Conservation (phyloP, 345 rosid genomes). For the Aegle marmelos region DNA sequence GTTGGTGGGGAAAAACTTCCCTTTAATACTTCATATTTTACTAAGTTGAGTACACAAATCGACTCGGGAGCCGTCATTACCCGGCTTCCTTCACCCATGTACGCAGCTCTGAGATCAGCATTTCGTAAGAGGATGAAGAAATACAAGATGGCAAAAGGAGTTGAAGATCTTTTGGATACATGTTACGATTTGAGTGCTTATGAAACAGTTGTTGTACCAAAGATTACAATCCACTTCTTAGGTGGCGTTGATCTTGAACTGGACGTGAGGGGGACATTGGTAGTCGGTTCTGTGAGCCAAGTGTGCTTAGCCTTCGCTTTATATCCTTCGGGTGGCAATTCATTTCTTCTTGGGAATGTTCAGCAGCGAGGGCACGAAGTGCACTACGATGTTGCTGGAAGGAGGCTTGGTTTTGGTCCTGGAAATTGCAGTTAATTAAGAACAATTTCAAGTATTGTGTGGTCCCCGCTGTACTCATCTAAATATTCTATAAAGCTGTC, state of each 20-base stretch:
- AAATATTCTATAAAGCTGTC: too few relatives aligned
- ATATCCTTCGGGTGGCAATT: neutral
- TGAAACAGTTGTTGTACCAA: too few relatives aligned
- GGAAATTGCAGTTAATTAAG: too few relatives aligned
- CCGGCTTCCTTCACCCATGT: conserved; percentile 1
- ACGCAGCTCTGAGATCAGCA: neutral
- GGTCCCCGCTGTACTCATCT: too few relatives aligned
- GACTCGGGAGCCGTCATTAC: conserved; percentile 32
- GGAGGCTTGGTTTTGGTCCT: too few relatives aligned
- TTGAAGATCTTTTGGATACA: too few relatives aligned
- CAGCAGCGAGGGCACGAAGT: neutral
- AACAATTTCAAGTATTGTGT: too few relatives aligned
- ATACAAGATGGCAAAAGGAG: too few relatives aligned
- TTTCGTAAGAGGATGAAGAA: too few relatives aligned
- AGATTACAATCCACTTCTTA: conserved; percentile 13
- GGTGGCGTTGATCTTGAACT: conserved; percentile 13
- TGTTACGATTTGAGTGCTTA: too few relatives aligned
- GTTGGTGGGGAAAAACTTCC: conserved; percentile 14
- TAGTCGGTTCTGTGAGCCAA: neutral
- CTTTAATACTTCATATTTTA: neutral
- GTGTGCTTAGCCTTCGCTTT: conserved; percentile 23
- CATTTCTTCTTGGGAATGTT: neutral
- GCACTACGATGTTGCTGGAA: neutral
- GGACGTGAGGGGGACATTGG: conserved; percentile 13
- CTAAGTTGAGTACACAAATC: conserved; percentile 6